Evolutionary conservation across 805 yeast genomes (phyloP).

Genomic region (Kuraishia floccosa): DNA sequence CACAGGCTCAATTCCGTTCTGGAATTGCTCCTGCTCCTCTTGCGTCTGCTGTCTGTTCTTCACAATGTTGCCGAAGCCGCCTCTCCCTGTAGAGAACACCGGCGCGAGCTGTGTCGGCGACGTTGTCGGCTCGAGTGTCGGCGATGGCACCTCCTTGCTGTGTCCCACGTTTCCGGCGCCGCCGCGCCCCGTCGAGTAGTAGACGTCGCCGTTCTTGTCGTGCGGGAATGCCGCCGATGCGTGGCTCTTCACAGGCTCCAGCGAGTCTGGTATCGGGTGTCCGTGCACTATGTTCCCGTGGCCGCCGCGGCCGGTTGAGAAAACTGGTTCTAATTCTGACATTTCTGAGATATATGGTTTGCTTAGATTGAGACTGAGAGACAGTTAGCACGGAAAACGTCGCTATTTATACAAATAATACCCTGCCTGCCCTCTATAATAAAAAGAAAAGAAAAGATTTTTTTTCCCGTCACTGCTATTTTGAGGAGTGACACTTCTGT

Average conservation of each 20-base stretch:
- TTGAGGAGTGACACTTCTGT: no score
- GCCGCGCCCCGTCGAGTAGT: slow-evolving; percentile 45
- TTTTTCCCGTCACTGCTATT: no score
- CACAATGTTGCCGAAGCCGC: slow-evolving; percentile 45
- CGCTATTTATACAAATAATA: neutral
- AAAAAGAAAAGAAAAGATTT: neutral
- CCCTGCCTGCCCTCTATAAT: neutral
- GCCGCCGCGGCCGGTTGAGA: slow-evolving; percentile 23
- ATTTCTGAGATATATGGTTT: neutral
- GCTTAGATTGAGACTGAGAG: neutral
- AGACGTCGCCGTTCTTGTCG: slow-evolving; percentile 19
- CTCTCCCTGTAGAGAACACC: slow-evolving; percentile 41
- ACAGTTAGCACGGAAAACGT: no score
- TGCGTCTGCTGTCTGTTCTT: slow-evolving; percentile 8
- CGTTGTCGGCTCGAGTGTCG: slow-evolving; percentile 20
- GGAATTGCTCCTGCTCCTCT: no score
- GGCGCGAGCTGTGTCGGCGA: slow-evolving; percentile 28
- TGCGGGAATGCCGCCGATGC: slow-evolving; percentile 12
- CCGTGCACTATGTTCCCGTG: slow-evolving; percentile 18
- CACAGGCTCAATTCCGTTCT: slow-evolving; percentile 1
- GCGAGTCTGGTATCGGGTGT: slow-evolving; percentile 4
- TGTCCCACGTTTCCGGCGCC: slow-evolving; percentile 42
- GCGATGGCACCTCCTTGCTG: slow-evolving; percentile 29
- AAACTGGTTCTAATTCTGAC: neutral
- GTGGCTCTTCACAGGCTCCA: slow-evolving; percentile 6